Conservation (phyloP, 1,284 basidiomycete species). For the Sanghuangporus sanghuang region DNA sequence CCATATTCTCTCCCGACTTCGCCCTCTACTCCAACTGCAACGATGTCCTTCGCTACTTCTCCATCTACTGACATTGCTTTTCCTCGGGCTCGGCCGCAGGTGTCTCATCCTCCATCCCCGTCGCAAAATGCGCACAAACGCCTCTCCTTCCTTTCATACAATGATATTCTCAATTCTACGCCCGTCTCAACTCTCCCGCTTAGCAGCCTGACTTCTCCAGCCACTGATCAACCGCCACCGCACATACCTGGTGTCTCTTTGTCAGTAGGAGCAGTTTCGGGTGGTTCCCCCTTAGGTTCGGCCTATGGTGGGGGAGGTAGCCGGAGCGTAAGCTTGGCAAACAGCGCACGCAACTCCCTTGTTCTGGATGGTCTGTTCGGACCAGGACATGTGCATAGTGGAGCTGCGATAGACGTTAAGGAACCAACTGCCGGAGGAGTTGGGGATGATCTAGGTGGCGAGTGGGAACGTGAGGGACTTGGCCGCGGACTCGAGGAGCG, state of each 20-base stretch:
- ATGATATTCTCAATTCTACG: constrained; percentile 73
- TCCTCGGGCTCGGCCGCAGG: constrained; percentile 8
- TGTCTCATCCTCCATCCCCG: constrained; percentile 53
- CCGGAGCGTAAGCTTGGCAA: constrained; percentile 13
- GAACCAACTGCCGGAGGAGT: constrained; percentile 32
- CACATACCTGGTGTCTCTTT: constrained; percentile 56
- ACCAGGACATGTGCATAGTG: constrained; percentile 1
- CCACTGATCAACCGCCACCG: constrained; percentile 52
- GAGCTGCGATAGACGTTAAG: constrained; percentile 25
- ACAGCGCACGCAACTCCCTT: constrained; percentile 13
- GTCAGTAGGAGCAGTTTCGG: constrained; percentile 20
- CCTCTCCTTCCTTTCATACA: constrained; percentile 82
- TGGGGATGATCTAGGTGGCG: constrained; percentile 59
- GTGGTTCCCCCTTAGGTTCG: background rate
- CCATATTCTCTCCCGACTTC: constrained; percentile 21
- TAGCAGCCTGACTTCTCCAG: constrained; percentile 61
- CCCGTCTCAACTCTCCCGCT: constrained; percentile 69
- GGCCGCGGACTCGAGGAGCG: constrained; percentile 78
- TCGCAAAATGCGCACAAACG: constrained; percentile 50
- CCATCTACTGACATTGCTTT: constrained; percentile 14
- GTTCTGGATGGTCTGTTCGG: constrained; percentile 10
- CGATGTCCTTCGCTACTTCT: background rate
- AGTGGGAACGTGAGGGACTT: constrained; percentile 80
- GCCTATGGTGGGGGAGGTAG: background rate
- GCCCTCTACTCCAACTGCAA: constrained; percentile 7